phyloP scores from a whole-genome alignment of 2,329 filamentous ascomycete genomes.

The Fusarium odoratissimum region DNA sequence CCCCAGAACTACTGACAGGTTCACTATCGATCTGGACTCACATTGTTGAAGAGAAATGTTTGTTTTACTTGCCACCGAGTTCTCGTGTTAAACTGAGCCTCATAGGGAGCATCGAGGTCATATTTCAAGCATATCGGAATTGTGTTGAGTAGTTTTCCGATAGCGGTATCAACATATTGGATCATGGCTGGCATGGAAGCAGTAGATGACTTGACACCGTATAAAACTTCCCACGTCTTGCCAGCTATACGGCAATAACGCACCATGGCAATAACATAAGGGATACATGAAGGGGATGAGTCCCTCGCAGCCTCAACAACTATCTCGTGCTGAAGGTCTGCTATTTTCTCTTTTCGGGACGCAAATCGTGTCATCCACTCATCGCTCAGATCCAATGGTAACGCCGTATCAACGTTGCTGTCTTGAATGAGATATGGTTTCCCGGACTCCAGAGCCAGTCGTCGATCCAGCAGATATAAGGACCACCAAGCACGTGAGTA shows the following conservation, averaged over 20 bases:
- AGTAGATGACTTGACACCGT: conserved; percentile 21
- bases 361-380: conserved; percentile 27
- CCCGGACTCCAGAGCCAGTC: conserved; percentile 30
- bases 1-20: not conserved
- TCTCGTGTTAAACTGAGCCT: conserved; percentile 19
- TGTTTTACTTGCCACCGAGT: conserved; percentile 30
- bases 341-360: not conserved
- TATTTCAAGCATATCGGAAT: conserved; percentile 7
- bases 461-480: conserved; percentile 29
- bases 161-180: conserved; percentile 22
- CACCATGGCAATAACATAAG: conserved; percentile 27
- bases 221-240: conserved; percentile 34
- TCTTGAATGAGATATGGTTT: conserved; percentile 34
- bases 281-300: conserved; percentile 4
- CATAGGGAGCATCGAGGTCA: conserved; percentile 1
- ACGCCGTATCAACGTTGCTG: conserved; percentile 24
- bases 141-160: conserved; percentile 19
- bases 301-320: conserved; percentile 6
- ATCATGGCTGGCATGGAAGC: conserved; percentile 21
- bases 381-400: conserved; percentile 28
- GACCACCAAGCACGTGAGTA: conserved; percentile 33
- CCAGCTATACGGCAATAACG: conserved; percentile 29
- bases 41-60: conserved; percentile 14
- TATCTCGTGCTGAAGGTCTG: conserved; percentile 12
- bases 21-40: not conserved